A percentile compares a stretch with the other conserved stretches of the same genome.
phyloP scores from a whole-genome alignment of 2,329 filamentous ascomycete genomes.

The Biscogniauxia mediterranea region DNA sequence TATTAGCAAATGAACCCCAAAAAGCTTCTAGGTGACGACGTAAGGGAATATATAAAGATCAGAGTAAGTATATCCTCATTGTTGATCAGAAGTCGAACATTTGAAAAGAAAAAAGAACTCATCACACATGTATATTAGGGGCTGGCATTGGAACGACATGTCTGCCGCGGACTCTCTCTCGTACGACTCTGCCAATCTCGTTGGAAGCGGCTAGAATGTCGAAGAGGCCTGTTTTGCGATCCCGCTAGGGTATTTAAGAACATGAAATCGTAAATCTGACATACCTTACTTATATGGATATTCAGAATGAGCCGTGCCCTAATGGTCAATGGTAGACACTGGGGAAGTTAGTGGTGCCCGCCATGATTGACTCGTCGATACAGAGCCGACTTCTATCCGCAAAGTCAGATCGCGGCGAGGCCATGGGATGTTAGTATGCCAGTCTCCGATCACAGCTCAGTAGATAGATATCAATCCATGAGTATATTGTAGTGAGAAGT shows the following conservation, averaged over 20 bases:
- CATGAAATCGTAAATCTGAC: neutral
- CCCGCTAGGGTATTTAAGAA: neutral
- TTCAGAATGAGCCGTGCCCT: neutral
- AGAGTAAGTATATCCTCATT: constrained; percentile 30
- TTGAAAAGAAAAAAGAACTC: constrained; percentile 28
- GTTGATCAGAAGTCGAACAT: constrained; percentile 34
- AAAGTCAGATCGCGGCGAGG: no score
- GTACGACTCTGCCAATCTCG: neutral
- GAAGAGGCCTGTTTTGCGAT: neutral
- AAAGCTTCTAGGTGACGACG: neutral
- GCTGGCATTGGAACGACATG: neutral
- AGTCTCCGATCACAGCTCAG: no score
- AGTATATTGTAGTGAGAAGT: no score
- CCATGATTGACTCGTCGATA: no score
- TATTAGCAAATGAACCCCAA: neutral
- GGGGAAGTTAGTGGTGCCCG: neutral
- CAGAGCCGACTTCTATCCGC: no score
- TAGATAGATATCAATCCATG: no score
- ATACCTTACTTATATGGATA: neutral
- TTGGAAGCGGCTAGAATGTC: neutral
- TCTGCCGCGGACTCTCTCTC: neutral
- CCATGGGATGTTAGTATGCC: no score
- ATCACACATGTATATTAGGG: constrained; percentile 23
- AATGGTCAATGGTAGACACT: no score
- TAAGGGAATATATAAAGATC: constrained; percentile 12